Evolutionary conservation across 2,329 filamentous ascomycete genomes (phyloP).

Genomic region (Penicillium sp.): DNA sequence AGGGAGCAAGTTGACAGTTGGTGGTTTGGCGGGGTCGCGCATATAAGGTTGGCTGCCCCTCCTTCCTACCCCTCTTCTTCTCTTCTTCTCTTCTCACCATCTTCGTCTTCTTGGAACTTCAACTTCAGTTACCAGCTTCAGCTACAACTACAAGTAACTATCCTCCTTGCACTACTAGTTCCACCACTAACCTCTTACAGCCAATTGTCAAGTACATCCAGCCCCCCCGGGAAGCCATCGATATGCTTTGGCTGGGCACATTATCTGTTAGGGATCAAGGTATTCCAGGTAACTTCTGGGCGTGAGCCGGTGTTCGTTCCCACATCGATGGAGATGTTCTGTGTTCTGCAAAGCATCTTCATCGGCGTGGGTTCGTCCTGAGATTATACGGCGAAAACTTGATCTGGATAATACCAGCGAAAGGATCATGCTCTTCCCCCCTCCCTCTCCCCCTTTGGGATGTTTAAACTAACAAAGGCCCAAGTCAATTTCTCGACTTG

Average conservation of each 20-base stretch:
- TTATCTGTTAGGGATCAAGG: conserved; percentile 51
- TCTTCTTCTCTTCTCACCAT: conserved; percentile 11
- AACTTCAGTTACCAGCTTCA: neutral
- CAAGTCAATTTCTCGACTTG: conserved; percentile 29
- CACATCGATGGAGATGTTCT: conserved; percentile 29
- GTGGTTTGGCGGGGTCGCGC: conserved; percentile 39
- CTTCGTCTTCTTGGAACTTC: conserved; percentile 7
- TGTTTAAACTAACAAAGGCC: conserved; percentile 45
- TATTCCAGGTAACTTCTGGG: conserved; percentile 54
- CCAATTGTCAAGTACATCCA: conserved; percentile 26
- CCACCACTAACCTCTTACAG: conserved; percentile 21
- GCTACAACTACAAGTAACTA: conserved; percentile 25
- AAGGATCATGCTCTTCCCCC: conserved; percentile 89
- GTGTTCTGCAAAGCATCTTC: conserved; percentile 10
- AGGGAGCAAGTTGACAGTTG: too few species aligned
- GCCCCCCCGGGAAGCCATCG: conserved; percentile 43
- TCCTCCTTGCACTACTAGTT: neutral
- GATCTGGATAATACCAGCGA: conserved; percentile 99
- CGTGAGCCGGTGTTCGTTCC: conserved; percentile 69
- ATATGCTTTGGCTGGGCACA: conserved; percentile 43
- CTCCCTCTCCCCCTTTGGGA: conserved; percentile 44
- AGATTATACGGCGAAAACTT: conserved; percentile 96
- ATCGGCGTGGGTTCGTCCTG: conserved; percentile 45
- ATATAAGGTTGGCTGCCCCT: conserved; percentile 40
- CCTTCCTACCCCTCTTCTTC: conserved; percentile 14